Conservation (phyloP, 1,139 yeast genomes). For the Candida sanyaensis region DNA sequence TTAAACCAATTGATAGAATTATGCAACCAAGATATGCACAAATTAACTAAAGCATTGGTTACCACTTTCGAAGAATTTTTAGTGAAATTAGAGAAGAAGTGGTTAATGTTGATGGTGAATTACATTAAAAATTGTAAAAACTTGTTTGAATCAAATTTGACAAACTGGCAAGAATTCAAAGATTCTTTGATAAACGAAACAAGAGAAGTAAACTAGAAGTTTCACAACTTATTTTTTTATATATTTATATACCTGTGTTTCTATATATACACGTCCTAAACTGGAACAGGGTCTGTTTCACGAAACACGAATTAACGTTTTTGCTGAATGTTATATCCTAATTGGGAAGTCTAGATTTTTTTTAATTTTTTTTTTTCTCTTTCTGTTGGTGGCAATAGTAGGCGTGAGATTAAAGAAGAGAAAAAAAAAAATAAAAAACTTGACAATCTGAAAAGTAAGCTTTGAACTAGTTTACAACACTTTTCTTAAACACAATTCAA, state of each 20-base stretch:
- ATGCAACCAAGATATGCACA: conserved; percentile 37
- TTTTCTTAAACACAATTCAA: neutral
- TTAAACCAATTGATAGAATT: conserved; percentile 44
- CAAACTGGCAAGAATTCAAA: conserved; percentile 41
- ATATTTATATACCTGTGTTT: neutral
- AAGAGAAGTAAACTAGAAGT: conserved; percentile 12
- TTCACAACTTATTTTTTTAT: neutral
- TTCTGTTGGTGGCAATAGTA: conserved; percentile 15
- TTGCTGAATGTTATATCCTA: neutral
- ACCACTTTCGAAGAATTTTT: conserved; percentile 34
- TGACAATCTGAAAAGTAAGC: neutral
- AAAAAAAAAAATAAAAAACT: conserved; percentile 2
- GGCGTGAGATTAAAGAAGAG: conserved; percentile 1
- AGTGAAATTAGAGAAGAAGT: conserved; percentile 38
- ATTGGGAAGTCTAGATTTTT: conserved; percentile 7
- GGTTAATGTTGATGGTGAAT: conserved; percentile 41
- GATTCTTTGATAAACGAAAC: conserved; percentile 16
- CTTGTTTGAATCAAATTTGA: conserved; percentile 38
- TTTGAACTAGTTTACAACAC: neutral
- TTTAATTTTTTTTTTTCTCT: neutral
- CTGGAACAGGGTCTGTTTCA: neutral
- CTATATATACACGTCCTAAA: neutral
- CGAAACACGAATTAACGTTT: neutral
- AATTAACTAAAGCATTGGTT: conserved; percentile 33
- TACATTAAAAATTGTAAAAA: conserved; percentile 40